Base-by-base conservation (phyloP, 495 filamentous ascomycete species). In the Jackrogersella multiformis region DNA sequence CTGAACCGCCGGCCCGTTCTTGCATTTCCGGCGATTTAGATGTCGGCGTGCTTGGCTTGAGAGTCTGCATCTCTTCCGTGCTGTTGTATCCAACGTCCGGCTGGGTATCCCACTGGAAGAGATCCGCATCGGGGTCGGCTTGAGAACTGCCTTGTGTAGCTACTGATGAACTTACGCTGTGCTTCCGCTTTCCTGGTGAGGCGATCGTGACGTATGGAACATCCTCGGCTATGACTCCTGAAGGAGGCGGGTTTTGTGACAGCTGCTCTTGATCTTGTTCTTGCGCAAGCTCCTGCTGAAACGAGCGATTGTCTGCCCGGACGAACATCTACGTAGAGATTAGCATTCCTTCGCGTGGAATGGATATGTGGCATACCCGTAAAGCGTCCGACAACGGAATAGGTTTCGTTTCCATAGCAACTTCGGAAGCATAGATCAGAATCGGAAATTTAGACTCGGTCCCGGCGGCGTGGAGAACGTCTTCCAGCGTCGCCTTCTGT, bases 381-480 rank as follows among this genome's bases (percentile, higher is more conserved):
- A 83, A 64, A 28, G 78, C 73, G 26, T 77, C 74, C 5, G 77
- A 66, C 10, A 84, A 62, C 6, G 78, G 77, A 6, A 74, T 32
- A 10, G 64, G 69, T 4, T 74, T 61, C 7, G 73, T 60, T 0
- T 69, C 44, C 68, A 83, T 56, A 24, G 81, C 81, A 39, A 69
- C 63, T 39, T 81, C 78, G 1, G 75, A 72, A 8, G 81, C 80
- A 51, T 79, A 84, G 4, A 84, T 65, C 5, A 83, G 55, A n/a
- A 81, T 67, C 0, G 80, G 79, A 7, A 56, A 60, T 30, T 66
- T 70, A 9, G 68, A 66, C 5, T 64, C 69, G 0, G 72, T 74
- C 45, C 76, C 78, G 4, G 76, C 74, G 30, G 76, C 73, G n/a
- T 68, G 38, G 20, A 77, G 56, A 13, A 77, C 77, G 15, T 70